Evolutionary conservation across 139 green algal genomes (phyloP).

Genomic region (Yamagishiella unicocca): DNA sequence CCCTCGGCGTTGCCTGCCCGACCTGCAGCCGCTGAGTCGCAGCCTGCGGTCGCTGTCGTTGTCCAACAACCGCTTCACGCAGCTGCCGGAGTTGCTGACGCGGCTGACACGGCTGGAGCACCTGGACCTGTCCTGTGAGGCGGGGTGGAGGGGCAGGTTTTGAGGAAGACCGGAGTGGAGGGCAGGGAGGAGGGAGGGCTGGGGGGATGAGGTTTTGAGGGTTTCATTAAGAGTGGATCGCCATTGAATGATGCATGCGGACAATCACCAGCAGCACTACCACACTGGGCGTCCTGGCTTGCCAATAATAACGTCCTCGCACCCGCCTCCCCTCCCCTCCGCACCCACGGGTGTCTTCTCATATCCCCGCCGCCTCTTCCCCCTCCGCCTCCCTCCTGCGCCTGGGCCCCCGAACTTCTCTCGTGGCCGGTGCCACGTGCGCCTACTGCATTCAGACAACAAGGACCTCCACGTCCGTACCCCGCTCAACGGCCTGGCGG

Average conservation of each 20-base stretch:
- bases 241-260: too few relatives aligned
- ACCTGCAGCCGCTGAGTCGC: constrained; percentile 51
- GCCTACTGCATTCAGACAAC: constrained; percentile 57
- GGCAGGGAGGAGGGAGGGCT: too few relatives aligned
- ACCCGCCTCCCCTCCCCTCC: background rate
- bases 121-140: constrained; percentile 59
- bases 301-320: too few relatives aligned
- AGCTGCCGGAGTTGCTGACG: constrained; percentile 51
- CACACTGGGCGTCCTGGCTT: too few relatives aligned
- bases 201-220: background rate
- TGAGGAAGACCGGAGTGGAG: too few relatives aligned
- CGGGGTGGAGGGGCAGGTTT: background rate
- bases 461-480: constrained; percentile 57
- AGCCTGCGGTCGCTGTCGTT: constrained; percentile 66
- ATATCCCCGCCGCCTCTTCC: too few relatives aligned
- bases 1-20: constrained; percentile 51
- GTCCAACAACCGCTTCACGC: constrained; percentile 62
- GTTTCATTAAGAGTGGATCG: too few relatives aligned
- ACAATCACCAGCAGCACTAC: too few relatives aligned
- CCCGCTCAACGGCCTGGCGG: constrained; percentile 49
- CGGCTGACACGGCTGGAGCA: constrained; percentile 56
- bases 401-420: too few relatives aligned
- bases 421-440: too few relatives aligned
- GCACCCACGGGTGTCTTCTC: background rate
- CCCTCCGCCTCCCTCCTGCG: too few relatives aligned